Evolutionary conservation across 805 yeast species (phyloP), one percentile per base, ranked within the genome.

Genomic region (Wilhelminamyces savonicus): DNA sequence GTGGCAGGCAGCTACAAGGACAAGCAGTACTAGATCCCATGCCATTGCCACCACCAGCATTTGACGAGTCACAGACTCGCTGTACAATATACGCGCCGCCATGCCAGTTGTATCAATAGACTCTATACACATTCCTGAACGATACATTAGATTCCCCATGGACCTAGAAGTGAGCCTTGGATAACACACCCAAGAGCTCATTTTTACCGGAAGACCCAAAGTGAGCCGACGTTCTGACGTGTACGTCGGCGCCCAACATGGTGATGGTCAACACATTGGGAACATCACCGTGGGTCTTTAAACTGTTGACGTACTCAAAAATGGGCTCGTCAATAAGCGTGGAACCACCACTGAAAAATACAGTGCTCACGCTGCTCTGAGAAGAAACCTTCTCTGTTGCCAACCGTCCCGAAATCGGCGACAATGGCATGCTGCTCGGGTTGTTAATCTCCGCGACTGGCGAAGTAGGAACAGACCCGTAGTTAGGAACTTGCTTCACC

Each of bases 311-410:
- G 38, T 64, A 69, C 30, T 72, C 75, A 56, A 72, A 79, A 15
- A 75, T 53, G 12, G 82, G 76, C 42, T 83, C 92, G 46, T 80
- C 81, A n/a, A 76, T 63, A 1, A 81, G 75, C 7, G 80, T 71
- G 3, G 76, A 65, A 2, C 83, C 79, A 18, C 90, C 90, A 28
- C 79, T 73, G 24, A 74, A 61, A 38, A 78, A 66, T 11, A 76
- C 48, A 30, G 74, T 61, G 14, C 65, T 68, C 21, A 71, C 41
- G 11, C 32, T 18, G 19, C n/a, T n/a, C n/a, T n/a, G n/a, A n/a
- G n/a, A n/a, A n/a, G n/a, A n/a, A n/a, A n/a, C n/a, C n/a, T n/a
- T n/a, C n/a, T n/a, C n/a, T n/a, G n/a, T n/a, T n/a, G n/a, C n/a
- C n/a, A n/a, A n/a, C n/a, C n/a, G n/a, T n/a, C n/a, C n/a, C n/a